Evolutionary conservation across 768 basidiomycete genomes (phyloP), one percentile per base, ranked within the genome.

Genomic region (Lactifluus echinatus): DNA sequence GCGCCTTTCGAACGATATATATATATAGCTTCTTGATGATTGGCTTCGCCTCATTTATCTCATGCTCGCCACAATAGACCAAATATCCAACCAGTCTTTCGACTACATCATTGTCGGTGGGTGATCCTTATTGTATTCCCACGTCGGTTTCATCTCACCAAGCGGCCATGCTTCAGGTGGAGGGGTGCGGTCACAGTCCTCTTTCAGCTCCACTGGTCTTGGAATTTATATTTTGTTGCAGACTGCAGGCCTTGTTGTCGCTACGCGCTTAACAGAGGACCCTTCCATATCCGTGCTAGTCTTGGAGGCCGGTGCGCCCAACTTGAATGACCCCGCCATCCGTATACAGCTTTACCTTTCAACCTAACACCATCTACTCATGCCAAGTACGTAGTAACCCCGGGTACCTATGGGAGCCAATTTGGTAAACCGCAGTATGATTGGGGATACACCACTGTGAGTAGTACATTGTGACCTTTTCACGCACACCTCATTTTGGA

Each of bases 31-130:
- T 5, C 8, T 12, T 8, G 15, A 26, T 17, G 2, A 8, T 2
- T 3, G 28, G 4, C 31, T 31, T 31, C 44, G 26, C 21, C 26
- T 37, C 15, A 11, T 29, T 8, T 26, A 23, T 19, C 44, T 43
- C 55, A 61, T 63, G 62, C 50, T 50, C n/a, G 55, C 44, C 50
- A 53, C 49, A 19, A 36, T 65, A 28, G 43, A 57, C 39, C 60
- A 54, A 40, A 58, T 63, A 21, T 54, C 47, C 3, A 28, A 53
- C 36, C 28, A 55, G 19, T 39, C 50, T 21, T 65, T 65, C 28
- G 62, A 65, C 47, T 65, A 66, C 46, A 56, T 65, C 45, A 36
- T 59, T 24, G 36, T 63, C 8, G 60, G 65, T 57, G 23, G 14
- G 53, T 28, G 7, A 15, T 28, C 28, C 45, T 31, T 8, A 6